Conservation (phyloP, 345 rosid genomes). For the Pistacia atlantica region DNA sequence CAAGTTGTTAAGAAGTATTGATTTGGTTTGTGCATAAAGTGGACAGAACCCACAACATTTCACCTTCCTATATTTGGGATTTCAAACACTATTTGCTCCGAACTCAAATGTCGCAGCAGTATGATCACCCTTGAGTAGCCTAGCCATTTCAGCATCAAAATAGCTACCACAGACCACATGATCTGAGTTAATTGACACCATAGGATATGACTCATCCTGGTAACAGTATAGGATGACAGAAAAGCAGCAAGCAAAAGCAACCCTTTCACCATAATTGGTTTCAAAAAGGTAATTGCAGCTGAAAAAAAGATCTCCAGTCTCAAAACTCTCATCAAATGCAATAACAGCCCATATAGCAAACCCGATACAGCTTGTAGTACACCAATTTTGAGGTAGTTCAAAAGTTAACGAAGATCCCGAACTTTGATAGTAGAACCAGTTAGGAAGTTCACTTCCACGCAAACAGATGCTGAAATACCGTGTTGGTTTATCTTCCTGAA, state of each 20-base stretch:
- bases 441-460: not conserved
- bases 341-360: not conserved
- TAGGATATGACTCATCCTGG: no score
- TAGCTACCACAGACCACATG: not conserved
- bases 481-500: not conserved
- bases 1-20: no score
- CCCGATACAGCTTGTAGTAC: not conserved
- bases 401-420: not conserved
- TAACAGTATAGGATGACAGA: no score
- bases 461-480: not conserved
- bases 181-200: not conserved
- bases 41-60: constrained; percentile 3
- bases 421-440: not conserved
- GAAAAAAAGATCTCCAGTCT: not conserved
- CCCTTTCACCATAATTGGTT: not conserved
- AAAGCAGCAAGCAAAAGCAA: no score
- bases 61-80: not conserved
- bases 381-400: not conserved
- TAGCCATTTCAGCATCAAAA: not conserved
- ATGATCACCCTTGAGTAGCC: not conserved
- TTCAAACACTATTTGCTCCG: no score
- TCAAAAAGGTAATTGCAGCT: not conserved
- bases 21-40: not conserved
- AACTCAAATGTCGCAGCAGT: no score
- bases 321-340: not conserved